These are phyloP conservation scores for Didymella pomorum DNA, from an alignment of 2,329 filamentous ascomycete genomes.

Conservation along the genomic window DNA sequence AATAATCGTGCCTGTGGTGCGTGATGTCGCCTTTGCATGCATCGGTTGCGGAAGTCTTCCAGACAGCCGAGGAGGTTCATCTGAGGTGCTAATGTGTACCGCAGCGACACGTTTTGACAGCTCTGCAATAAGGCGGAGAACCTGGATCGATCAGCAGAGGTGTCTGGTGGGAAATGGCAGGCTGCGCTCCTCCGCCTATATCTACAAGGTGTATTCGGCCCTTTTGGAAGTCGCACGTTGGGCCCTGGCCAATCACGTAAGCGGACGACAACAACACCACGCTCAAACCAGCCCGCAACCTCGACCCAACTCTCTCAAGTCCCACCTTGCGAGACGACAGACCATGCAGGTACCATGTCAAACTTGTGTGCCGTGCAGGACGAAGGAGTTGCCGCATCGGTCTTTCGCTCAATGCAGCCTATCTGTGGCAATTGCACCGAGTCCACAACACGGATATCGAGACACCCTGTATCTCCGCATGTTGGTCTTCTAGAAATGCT, in stretches of 20 bases:
- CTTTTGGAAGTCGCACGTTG: background rate
- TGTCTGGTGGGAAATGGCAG: background rate
- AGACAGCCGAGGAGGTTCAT: background rate
- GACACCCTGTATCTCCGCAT: background rate
- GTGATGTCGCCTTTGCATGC: background rate
- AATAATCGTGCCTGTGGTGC: background rate
- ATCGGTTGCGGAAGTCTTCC: slow-evolving; percentile 8
- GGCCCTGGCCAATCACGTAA: background rate
- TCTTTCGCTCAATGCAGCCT: slow-evolving; percentile 1
- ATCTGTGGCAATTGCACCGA: slow-evolving; percentile 3
- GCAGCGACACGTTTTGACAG: background rate
- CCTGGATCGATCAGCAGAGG: background rate
- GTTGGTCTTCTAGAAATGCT: background rate
- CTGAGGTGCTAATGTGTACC: background rate
- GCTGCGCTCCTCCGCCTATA: background rate
- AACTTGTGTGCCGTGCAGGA: background rate
- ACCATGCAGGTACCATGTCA: slow-evolving; percentile 1
- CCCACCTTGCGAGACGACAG: background rate
- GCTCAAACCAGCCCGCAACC: background rate
- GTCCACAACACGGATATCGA: background rate
- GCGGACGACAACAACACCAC: background rate
- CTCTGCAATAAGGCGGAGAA: background rate
- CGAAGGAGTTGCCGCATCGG: background rate
- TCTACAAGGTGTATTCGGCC: background rate
- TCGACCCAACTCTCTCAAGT: background rate